Percentiles rank a stretch among this genome's conserved stretches.
Evolutionary conservation across 148 eudicot species (phyloP).

Genomic region (Vaccinium darrowii): DNA sequence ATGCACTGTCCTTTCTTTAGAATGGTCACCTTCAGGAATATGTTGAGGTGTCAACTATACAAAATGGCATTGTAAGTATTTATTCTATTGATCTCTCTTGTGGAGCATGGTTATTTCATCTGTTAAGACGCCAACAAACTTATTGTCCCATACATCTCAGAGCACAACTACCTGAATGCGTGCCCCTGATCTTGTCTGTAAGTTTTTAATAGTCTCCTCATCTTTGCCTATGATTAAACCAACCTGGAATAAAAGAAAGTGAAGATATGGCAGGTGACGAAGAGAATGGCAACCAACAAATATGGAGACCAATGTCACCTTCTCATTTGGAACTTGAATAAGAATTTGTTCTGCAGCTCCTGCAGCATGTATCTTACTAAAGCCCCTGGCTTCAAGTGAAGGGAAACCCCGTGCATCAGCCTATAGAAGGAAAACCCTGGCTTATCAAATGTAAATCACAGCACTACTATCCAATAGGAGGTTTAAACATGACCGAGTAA

Average conservation of each 20-base stretch:
- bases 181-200: constrained; percentile 94
- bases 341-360: constrained; percentile 73
- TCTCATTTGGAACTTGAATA: constrained; percentile 89
- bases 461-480: neutral
- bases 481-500: neutral
- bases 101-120: neutral
- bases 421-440: constrained; percentile 29
- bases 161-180: constrained; percentile 79
- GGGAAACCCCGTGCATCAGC: constrained; percentile 99
- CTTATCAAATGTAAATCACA: neutral
- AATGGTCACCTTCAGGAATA: constrained; percentile 64
- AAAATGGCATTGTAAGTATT: constrained; percentile 16
- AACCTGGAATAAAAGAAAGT: constrained; percentile 46
- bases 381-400: constrained; percentile 89
- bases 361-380: constrained; percentile 54
- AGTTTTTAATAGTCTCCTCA: constrained; percentile 85
- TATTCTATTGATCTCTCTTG: neutral
- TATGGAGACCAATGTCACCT: constrained; percentile 37
- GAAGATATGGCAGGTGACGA: neutral
- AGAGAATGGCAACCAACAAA: neutral
- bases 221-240: constrained; percentile 92
- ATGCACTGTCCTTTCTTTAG: constrained; percentile 79
- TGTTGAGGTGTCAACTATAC: constrained; percentile 76
- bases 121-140: neutral
- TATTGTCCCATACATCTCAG: neutral